Evolutionary conservation across 345 rosid species (phyloP).

Genomic region (Linum trigynum): DNA sequence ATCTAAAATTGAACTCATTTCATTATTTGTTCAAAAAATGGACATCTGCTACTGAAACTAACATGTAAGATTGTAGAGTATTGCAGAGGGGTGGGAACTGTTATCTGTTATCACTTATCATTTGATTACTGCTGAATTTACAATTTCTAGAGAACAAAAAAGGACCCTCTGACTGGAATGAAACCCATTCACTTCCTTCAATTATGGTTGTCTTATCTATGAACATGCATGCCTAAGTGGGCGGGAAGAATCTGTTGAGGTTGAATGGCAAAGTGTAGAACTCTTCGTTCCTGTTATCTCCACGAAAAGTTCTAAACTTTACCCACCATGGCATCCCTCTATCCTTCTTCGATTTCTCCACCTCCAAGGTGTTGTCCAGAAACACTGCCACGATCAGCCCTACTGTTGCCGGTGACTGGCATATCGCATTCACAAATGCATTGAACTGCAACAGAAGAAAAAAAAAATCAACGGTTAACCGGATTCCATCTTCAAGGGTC

Average conservation of each 20-base stretch:
- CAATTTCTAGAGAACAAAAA: too few species aligned
- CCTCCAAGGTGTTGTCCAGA: constrained; percentile 22
- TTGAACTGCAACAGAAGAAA: constrained; percentile 18
- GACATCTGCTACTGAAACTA: too few species aligned
- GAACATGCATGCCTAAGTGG: not conserved
- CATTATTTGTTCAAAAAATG: too few species aligned
- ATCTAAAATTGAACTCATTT: too few species aligned
- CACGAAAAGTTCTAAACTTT: constrained; percentile 23
- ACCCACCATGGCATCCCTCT: constrained; percentile 27
- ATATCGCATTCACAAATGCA: constrained; percentile 24
- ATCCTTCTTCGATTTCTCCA: constrained; percentile 24
- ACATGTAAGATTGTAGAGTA: too few species aligned
- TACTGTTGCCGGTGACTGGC: constrained; percentile 23
- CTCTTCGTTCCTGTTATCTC: constrained; percentile 28
- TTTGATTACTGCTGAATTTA: too few species aligned
- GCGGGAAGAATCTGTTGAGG: constrained; percentile 22
- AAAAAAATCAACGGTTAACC: not conserved
- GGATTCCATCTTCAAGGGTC: too few species aligned
- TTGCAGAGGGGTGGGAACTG: too few species aligned
- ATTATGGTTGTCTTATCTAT: too few species aligned
- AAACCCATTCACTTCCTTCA: not conserved
- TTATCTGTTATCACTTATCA: too few species aligned
- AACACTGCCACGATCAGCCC: constrained; percentile 25
- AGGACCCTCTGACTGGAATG: too few species aligned
- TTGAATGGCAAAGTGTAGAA: constrained; percentile 29